Evolutionary conservation across 108 stramenopile genomes (phyloP).

Genomic region (Cyclotella sp.): DNA sequence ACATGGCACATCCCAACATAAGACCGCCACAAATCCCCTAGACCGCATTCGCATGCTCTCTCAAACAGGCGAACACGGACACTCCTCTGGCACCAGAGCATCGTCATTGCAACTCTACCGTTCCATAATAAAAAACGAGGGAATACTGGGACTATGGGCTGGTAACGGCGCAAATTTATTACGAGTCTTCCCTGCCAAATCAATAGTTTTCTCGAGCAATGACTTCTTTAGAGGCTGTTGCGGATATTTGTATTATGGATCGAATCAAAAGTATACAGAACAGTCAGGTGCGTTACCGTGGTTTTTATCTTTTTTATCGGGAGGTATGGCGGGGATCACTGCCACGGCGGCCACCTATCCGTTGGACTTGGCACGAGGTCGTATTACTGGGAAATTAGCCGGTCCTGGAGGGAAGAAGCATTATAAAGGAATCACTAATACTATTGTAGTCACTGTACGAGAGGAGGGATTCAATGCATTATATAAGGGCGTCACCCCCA

Average conservation of each 20-base stretch:
- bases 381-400: conserved; percentile 85
- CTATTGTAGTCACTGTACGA: conserved; percentile 68
- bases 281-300: conserved; percentile 44
- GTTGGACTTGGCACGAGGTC: conserved; percentile 85
- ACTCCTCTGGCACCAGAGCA: conserved; percentile 16
- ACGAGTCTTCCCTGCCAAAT: conserved; percentile 89
- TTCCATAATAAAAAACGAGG: conserved; percentile 81
- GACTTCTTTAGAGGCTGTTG: conserved; percentile 69
- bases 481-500: conserved; percentile 84
- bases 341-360: conserved; percentile 87
- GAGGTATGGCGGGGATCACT: conserved; percentile 87
- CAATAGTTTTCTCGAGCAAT: conserved; percentile 82
- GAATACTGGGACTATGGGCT: conserved; percentile 87
- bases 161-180: conserved; percentile 91
- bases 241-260: conserved; percentile 36
- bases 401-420: conserved; percentile 56
- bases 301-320: conserved; percentile 69
- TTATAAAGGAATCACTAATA: conserved; percentile 81
- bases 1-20: not conserved
- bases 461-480: conserved; percentile 84
- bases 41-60: conserved; percentile 91
- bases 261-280: not conserved
- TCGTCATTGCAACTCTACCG: conserved; percentile 61
- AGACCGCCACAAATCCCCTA: conserved; percentile 89
- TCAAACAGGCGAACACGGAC: conserved; percentile 86